phyloP scores from a whole-genome alignment of 139 green algal species.

The Dunaliella sp. region DNA sequence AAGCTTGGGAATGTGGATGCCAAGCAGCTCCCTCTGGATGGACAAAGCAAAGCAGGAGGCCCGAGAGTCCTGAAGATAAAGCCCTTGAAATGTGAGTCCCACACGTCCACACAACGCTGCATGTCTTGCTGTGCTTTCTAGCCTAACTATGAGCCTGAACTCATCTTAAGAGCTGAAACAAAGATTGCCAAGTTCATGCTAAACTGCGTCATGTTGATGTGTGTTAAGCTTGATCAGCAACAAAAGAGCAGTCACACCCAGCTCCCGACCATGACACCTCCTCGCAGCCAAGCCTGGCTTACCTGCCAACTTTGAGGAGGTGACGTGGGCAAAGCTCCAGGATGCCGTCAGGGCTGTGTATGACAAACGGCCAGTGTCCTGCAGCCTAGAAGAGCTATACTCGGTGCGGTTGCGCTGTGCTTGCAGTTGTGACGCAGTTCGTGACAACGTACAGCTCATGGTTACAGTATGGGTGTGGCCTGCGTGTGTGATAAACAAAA shows the following conservation, averaged over 20 bases:
- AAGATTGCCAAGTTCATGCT: no score
- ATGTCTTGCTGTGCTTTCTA: no score
- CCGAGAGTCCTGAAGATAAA: not conserved
- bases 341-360: constrained; percentile 84
- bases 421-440: not conserved
- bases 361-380: constrained; percentile 64
- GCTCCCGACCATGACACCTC: not conserved
- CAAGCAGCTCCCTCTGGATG: not conserved
- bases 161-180: no score
- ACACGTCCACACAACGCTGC: no score
- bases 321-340: constrained; percentile 82
- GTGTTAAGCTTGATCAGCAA: not conserved
- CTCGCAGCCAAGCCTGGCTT: constrained; percentile 78
- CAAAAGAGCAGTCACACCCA: not conserved
- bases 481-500: no score
- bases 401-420: constrained; percentile 38
- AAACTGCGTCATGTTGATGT: no score
- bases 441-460: not conserved
- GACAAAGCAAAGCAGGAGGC: not conserved
- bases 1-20: not conserved
- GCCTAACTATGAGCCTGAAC: no score
- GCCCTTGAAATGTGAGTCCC: not conserved
- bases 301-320: constrained; percentile 83
- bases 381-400: constrained; percentile 92
- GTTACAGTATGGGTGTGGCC: no score